A percentile compares a stretch with the other conserved stretches of the same genome.
Conservation (phyloP, 371 early-diverging fungal species). For the Entomophthora muscae region DNA sequence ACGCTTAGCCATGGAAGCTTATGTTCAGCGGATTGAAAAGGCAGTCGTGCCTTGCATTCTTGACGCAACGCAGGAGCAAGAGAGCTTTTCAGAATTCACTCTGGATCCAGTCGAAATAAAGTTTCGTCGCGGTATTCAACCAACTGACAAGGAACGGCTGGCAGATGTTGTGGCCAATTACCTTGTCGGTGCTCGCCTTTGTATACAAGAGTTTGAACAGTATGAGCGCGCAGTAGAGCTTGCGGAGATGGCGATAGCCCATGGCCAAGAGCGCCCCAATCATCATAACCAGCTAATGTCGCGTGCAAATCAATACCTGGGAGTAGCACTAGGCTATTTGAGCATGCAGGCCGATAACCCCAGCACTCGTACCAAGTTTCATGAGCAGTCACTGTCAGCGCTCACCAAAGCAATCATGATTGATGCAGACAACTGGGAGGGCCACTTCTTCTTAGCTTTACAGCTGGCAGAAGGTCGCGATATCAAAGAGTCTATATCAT, state of each 20-base stretch:
- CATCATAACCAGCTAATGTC: conserved; percentile 15
- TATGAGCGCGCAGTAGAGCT: conserved; percentile 25
- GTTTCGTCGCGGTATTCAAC: conserved; percentile 14
- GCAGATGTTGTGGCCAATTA: conserved; percentile 8
- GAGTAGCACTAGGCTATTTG: conserved; percentile 33
- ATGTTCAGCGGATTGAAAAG: conserved; percentile 30
- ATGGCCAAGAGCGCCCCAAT: conserved; percentile 15
- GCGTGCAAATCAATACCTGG: conserved; percentile 29
- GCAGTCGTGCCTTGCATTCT: conserved; percentile 3
- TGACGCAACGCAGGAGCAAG: conserved; percentile 11
- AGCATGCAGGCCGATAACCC: conserved; percentile 14
- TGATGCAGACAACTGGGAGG: conserved; percentile 26
- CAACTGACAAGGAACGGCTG: conserved; percentile 8
- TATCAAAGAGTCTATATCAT: conserved; percentile 40
- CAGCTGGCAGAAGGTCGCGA: conserved; percentile 69
- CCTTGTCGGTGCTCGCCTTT: conserved; percentile 16
- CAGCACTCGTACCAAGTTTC: conserved; percentile 38
- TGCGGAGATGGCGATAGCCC: conserved; percentile 22
- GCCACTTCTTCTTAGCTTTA: conserved; percentile 57
- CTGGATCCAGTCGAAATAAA: conserved; percentile 12
- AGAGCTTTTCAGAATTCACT: conserved; percentile 9
- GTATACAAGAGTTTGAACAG: conserved; percentile 23
- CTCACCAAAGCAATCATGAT: conserved; percentile 30
- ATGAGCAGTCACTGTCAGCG: conserved; percentile 40
- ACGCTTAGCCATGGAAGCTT: conserved; percentile 38